These are phyloP conservation scores for Monosporozyma aquatica DNA, from an alignment of 805 yeast genomes.

Conservation along the genomic window DNA sequence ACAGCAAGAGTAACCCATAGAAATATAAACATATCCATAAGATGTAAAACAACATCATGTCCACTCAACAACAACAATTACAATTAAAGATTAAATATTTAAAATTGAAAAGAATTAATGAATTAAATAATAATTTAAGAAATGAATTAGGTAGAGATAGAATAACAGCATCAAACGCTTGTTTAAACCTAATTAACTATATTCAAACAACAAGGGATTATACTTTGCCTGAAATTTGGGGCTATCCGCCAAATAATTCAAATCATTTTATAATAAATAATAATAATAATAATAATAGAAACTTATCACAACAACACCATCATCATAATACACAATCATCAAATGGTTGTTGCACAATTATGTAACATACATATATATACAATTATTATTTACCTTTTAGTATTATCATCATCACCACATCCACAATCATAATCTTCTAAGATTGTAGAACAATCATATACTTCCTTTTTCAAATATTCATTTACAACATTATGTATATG, in stretches of 20 bases:
- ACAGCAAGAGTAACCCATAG: too few species aligned
- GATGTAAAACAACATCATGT: neutral
- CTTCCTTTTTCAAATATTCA: slow-evolving; percentile 52
- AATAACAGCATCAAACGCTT: slow-evolving; percentile 56
- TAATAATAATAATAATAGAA: slow-evolving; percentile 1
- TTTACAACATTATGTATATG: slow-evolving; percentile 84
- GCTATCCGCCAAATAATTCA: slow-evolving; percentile 31
- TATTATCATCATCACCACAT: slow-evolving; percentile 46
- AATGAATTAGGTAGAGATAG: slow-evolving; percentile 46
- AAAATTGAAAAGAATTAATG: slow-evolving; percentile 52
- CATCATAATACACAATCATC: neutral
- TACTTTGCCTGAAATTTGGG: slow-evolving; percentile 35
- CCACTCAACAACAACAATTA: slow-evolving; percentile 16
- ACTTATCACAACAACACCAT: neutral
- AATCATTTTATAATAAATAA: slow-evolving; percentile 31
- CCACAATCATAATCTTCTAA: slow-evolving; percentile 94
- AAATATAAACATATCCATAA: neutral
- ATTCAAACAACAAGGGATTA: slow-evolving; percentile 31
- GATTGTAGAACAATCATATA: slow-evolving; percentile 78
- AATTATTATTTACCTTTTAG: neutral
- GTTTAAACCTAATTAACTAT: slow-evolving; percentile 36
- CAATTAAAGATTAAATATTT: slow-evolving; percentile 41
- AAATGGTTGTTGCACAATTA: slow-evolving; percentile 31
- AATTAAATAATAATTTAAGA: slow-evolving; percentile 45
- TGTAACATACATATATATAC: slow-evolving; percentile 17